phyloP scores from a whole-genome alignment of 2,329 filamentous ascomycete species.

The Ophiosphaerella herpotricha region DNA sequence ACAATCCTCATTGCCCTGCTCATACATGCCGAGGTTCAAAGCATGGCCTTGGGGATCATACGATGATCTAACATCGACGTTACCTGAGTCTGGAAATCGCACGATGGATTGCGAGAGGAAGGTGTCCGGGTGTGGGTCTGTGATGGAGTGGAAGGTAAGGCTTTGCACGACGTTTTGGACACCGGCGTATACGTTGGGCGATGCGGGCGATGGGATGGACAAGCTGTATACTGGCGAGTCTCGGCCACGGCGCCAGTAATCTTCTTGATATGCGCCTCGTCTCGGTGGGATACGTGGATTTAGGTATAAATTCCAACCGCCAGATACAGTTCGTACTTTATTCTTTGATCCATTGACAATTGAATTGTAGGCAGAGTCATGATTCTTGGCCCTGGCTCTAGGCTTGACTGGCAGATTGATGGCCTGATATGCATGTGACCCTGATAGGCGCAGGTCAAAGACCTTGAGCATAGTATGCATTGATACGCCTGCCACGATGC shows the following conservation, averaged over 20 bases:
- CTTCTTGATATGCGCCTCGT: constrained; percentile 16
- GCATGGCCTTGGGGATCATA: constrained; percentile 46
- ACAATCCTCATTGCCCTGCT: constrained; percentile 45
- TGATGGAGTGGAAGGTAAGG: constrained; percentile 50
- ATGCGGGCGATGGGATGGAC: constrained; percentile 51
- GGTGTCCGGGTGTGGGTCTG: constrained; percentile 52
- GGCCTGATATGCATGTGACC: constrained; percentile 47
- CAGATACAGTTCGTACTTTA: constrained; percentile 10
- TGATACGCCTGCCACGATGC: constrained; percentile 61
- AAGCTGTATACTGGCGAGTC: constrained; percentile 55
- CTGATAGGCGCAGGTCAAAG: constrained; percentile 63
- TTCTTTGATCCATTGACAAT: constrained; percentile 12
- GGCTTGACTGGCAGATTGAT: constrained; percentile 24
- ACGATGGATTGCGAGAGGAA: constrained; percentile 29
- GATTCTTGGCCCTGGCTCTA: background rate
- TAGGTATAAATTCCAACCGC: constrained; percentile 56
- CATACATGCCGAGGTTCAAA: constrained; percentile 53
- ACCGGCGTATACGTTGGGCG: constrained; percentile 54
- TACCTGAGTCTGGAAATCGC: constrained; percentile 13
- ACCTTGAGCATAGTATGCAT: constrained; percentile 64
- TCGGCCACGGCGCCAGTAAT: constrained; percentile 22
- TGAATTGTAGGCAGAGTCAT: constrained; percentile 19
- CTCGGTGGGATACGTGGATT: constrained; percentile 38
- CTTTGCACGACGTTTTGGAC: constrained; percentile 52
- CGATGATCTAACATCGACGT: constrained; percentile 29